A percentile compares a stretch with the other conserved stretches of the same genome.
Evolutionary conservation across 768 basidiomycete genomes (phyloP).

Genomic region (Boletellus ananas): DNA sequence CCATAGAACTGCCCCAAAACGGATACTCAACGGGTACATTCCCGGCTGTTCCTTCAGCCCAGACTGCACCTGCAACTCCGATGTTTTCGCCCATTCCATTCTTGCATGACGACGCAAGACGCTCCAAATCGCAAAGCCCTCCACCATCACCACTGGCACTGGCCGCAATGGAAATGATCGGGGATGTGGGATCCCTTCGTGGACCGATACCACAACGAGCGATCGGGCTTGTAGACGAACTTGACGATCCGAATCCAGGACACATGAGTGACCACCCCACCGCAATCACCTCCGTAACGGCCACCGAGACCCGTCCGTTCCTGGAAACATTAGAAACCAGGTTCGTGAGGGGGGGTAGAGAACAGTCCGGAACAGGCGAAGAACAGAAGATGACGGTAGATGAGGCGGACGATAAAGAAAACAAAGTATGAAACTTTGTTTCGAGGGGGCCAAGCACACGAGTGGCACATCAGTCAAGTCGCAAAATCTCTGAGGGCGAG

Average conservation of each 20-base stretch:
- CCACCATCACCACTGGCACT: slow-evolving; percentile 71
- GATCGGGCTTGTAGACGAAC: slow-evolving; percentile 78
- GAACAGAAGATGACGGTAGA: slow-evolving; percentile 39
- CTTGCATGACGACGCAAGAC: slow-evolving; percentile 77
- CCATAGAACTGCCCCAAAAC: slow-evolving; percentile 37
- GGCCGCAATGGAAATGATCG: slow-evolving; percentile 32
- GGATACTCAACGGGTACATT: slow-evolving; percentile 29
- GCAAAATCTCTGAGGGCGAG: neutral
- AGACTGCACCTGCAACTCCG: slow-evolving; percentile 68
- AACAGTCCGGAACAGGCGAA: slow-evolving; percentile 23
- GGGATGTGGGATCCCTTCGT: slow-evolving; percentile 36
- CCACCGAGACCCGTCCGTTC: slow-evolving; percentile 43
- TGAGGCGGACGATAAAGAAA: slow-evolving; percentile 48
- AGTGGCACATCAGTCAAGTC: neutral
- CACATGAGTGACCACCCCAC: slow-evolving; percentile 81
- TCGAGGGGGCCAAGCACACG: neutral
- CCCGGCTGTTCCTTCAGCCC: slow-evolving; percentile 43
- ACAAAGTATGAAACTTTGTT: slow-evolving; percentile 42
- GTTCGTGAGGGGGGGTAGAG: slow-evolving; percentile 52
- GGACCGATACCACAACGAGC: slow-evolving; percentile 41
- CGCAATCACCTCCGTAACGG: slow-evolving; percentile 63
- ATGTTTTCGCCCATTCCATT: slow-evolving; percentile 87
- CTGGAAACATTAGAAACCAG: slow-evolving; percentile 55
- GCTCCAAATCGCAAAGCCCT: slow-evolving; percentile 75
- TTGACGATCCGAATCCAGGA: slow-evolving; percentile 81